A percentile compares a stretch with the other conserved stretches of the same genome.
Evolutionary conservation across 805 yeast genomes (phyloP).

Genomic region (Sugiyamaella floridensis): DNA sequence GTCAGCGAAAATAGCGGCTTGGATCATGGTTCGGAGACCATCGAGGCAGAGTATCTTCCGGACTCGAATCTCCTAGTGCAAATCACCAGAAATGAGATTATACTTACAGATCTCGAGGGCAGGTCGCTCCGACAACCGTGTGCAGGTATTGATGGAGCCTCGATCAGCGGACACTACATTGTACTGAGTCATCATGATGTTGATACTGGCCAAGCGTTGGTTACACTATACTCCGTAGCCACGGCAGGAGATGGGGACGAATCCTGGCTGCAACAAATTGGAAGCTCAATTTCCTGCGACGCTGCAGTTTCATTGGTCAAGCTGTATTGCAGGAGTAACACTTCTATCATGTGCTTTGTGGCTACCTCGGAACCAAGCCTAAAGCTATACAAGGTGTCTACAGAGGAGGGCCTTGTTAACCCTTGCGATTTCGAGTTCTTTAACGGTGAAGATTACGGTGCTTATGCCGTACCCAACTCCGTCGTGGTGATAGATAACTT

Average conservation of each 20-base stretch:
- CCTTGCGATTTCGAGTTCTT: neutral
- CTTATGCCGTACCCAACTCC: neutral
- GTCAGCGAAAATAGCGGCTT: slow-evolving; percentile 10
- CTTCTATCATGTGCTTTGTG: neutral
- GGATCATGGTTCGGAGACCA: slow-evolving; percentile 2
- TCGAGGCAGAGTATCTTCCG: slow-evolving; percentile 2
- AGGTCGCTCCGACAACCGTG: neutral
- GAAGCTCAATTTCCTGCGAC: neutral
- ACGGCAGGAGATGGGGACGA: neutral
- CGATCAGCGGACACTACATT: neutral
- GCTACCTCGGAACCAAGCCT: slow-evolving; percentile 2
- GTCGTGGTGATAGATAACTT: neutral
- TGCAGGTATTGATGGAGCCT: neutral
- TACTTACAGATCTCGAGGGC: slow-evolving; percentile 9
- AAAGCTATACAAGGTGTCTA: neutral
- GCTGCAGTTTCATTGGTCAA: neutral
- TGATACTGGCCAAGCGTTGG: neutral
- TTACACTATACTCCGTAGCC: neutral
- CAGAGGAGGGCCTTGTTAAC: neutral
- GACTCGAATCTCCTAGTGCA: slow-evolving; percentile 5
- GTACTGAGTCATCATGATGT: neutral
- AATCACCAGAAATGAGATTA: slow-evolving; percentile 1
- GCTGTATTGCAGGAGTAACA: neutral
- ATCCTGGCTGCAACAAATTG: neutral
- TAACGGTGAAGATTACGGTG: neutral